phyloP scores from a whole-genome alignment of 805 yeast species.

The Hanseniaspora occidentalis region DNA sequence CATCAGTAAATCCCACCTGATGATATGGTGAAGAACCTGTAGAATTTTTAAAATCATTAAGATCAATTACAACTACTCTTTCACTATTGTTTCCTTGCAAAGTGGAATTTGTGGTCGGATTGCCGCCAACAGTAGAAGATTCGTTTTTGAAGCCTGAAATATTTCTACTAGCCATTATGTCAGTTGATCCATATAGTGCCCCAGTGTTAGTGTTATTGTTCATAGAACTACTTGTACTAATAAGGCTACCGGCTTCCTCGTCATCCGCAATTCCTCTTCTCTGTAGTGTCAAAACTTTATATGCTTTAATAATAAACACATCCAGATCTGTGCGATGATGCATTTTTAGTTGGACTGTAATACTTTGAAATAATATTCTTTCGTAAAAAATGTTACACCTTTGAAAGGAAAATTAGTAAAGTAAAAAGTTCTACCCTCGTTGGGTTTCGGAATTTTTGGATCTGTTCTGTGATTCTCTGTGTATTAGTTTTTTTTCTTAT shows the following conservation, averaged over 20 bases:
- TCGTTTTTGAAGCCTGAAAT: slow-evolving; percentile 7
- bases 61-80: background rate
- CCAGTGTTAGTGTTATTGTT: slow-evolving; percentile 7
- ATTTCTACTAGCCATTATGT: slow-evolving; percentile 3
- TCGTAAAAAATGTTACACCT: no score
- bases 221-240: slow-evolving; percentile 2
- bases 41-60: background rate
- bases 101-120: background rate
- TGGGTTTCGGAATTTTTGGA: no score
- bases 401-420: no score
- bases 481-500: no score
- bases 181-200: slow-evolving; percentile 1
- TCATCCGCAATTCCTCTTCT: slow-evolving; percentile 12
- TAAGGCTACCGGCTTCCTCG: slow-evolving; percentile 4
- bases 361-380: no score
- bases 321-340: slow-evolving; percentile 17
- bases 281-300: slow-evolving; percentile 11
- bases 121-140: slow-evolving; percentile 9
- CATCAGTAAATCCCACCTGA: background rate
- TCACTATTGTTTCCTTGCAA: background rate
- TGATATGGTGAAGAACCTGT: background rate
- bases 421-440: no score
- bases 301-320: slow-evolving; percentile 18
- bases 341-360: background rate
- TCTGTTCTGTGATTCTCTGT: no score